These are phyloP conservation scores for Prunus fruticosa DNA, from an alignment of 306 rosid genomes.

Conservation along the genomic window DNA sequence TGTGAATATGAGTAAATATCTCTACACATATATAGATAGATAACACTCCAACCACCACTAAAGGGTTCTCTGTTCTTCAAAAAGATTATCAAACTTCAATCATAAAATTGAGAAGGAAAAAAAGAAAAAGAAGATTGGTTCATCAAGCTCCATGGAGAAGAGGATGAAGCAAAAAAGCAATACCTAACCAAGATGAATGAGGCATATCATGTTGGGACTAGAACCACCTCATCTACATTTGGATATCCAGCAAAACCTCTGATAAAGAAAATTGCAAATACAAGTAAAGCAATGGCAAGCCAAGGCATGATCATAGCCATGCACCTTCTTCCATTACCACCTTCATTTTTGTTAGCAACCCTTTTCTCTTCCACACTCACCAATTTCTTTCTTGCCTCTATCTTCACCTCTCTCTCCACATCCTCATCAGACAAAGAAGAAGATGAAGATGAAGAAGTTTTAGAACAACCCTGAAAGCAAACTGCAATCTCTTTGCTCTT, in stretches of 20 bases:
- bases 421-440: constrained; percentile 4
- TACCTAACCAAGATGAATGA: not conserved
- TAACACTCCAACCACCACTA: no score
- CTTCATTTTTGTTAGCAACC: not conserved
- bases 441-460: constrained; percentile 18
- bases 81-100: not conserved
- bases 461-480: constrained; percentile 6
- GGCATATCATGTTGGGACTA: constrained; percentile 51
- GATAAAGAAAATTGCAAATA: constrained; percentile 28
- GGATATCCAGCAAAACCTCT: constrained; percentile 17
- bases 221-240: constrained; percentile 6
- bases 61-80: not conserved
- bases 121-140: not conserved
- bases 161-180: not conserved
- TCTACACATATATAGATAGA: not conserved
- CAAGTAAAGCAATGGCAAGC: constrained; percentile 27
- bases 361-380: constrained; percentile 4
- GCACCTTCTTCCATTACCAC: constrained; percentile 13
- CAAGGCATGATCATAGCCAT: constrained; percentile 3
- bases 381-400: not conserved
- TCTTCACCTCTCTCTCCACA: not conserved
- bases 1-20: not conserved
- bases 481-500: constrained; percentile 19
- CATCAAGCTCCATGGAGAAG: not conserved
- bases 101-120: not conserved